Evolutionary conservation across 768 basidiomycete species (phyloP).

Genomic region (Termitomyces sp.): DNA sequence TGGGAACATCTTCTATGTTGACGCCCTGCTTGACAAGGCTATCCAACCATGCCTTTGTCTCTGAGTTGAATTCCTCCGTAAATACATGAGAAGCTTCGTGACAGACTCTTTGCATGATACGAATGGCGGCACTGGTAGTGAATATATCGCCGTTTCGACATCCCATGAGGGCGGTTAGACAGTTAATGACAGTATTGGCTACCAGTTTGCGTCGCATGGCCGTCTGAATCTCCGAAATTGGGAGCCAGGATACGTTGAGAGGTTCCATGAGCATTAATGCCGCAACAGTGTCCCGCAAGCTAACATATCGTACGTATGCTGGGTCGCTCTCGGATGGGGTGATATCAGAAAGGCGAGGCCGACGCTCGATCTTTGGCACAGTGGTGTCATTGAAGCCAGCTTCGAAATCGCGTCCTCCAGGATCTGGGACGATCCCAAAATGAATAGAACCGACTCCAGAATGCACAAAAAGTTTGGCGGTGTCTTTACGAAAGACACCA

Average conservation of each 20-base stretch:
- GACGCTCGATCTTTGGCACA: slow-evolving; percentile 30
- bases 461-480: slow-evolving; percentile 56
- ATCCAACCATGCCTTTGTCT: slow-evolving; percentile 29
- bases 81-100: slow-evolving; percentile 68
- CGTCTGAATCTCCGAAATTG: slow-evolving; percentile 62
- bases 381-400: slow-evolving; percentile 34
- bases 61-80: slow-evolving; percentile 41
- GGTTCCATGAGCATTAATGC: slow-evolving; percentile 50
- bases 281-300: slow-evolving; percentile 64
- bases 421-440: slow-evolving; percentile 80
- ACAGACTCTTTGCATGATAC: slow-evolving; percentile 52
- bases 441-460: slow-evolving; percentile 63
- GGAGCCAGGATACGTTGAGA: slow-evolving; percentile 60
- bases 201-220: slow-evolving; percentile 77
- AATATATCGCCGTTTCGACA: slow-evolving; percentile 79
- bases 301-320: slow-evolving; percentile 41
- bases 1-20: slow-evolving; percentile 19
- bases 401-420: slow-evolving; percentile 59
- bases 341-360: slow-evolving; percentile 52
- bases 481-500: slow-evolving; percentile 57
- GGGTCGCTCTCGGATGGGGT: slow-evolving; percentile 30
- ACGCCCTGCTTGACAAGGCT: slow-evolving; percentile 24
- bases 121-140: slow-evolving; percentile 32
- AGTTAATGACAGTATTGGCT: slow-evolving; percentile 78
- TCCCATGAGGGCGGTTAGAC: slow-evolving; percentile 76